Evolutionary conservation across 169 alveolate species (phyloP).

Genomic region (Plasmodium chabaudi): DNA sequence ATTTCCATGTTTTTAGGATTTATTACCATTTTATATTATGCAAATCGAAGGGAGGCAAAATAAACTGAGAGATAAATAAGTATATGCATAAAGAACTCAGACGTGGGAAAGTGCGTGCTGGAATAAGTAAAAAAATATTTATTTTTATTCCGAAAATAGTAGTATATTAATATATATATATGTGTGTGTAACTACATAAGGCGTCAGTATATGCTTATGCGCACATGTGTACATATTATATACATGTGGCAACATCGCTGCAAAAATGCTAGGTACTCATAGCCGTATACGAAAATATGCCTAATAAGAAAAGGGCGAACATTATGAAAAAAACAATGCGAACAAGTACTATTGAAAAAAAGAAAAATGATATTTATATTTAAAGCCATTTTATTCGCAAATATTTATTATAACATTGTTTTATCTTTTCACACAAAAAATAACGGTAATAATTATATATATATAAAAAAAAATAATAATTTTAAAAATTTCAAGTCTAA

Average conservation of each 20-base stretch:
- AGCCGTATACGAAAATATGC: background rate
- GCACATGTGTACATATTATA: background rate
- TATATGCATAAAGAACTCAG: too few species aligned
- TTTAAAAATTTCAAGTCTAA: conserved; percentile 4
- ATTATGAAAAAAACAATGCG: background rate
- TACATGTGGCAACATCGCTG: background rate
- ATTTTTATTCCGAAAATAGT: too few species aligned
- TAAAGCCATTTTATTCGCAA: conserved; percentile 36
- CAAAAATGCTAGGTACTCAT: background rate
- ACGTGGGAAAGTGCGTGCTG: too few species aligned
- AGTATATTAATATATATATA: too few species aligned
- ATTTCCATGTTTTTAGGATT: too few species aligned
- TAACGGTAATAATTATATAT: conserved; percentile 6
- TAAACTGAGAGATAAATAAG: too few species aligned
- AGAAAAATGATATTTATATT: conserved; percentile 37
- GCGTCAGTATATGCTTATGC: background rate
- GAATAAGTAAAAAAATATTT: too few species aligned
- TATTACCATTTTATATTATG: too few species aligned
- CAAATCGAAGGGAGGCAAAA: too few species aligned
- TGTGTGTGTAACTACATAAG: background rate
- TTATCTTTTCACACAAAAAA: conserved; percentile 22
- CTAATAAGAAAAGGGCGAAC: background rate
- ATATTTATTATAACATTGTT: conserved; percentile 24
- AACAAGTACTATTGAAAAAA: conserved; percentile 5
- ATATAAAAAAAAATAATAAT: conserved; percentile 23